Conservation (phyloP, 2,329 filamentous ascomycete species). For the Fusarium multiceps region DNA sequence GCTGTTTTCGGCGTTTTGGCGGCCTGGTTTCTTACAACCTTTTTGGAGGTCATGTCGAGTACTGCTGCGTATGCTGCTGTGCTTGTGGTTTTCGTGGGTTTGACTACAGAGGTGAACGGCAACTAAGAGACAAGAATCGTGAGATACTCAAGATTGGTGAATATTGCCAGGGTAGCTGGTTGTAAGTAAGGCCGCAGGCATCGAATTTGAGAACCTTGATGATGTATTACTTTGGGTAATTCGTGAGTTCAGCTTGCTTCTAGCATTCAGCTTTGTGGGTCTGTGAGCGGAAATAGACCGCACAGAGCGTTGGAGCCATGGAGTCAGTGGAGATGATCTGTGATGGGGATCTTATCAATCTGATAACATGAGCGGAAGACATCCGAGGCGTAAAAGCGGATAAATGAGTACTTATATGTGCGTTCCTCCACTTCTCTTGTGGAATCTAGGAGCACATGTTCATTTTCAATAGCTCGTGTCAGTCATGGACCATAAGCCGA, state of each 20-base stretch:
- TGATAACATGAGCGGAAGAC: background rate
- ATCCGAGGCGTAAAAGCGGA: fast-evolving
- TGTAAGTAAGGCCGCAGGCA: too few relatives aligned
- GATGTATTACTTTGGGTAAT: background rate
- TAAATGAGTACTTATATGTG: too few relatives aligned
- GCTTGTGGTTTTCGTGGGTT: background rate
- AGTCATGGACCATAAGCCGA: too few relatives aligned
- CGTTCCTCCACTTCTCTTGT: too few relatives aligned
- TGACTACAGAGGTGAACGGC: background rate
- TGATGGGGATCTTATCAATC: background rate
- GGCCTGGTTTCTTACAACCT: background rate
- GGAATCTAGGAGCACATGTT: too few relatives aligned
- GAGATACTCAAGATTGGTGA: too few relatives aligned
- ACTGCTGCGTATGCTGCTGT: conserved; percentile 8
- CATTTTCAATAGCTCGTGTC: fast-evolving
- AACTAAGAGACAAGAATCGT: fast-evolving
- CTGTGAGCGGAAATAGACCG: background rate
- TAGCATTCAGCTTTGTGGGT: background rate
- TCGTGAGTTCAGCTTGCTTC: background rate
- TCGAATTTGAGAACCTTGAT: background rate
- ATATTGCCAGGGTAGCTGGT: too few relatives aligned
- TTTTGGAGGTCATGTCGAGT: background rate
- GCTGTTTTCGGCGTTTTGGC: background rate
- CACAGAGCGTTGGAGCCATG: fast-evolving
- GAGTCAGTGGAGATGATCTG: background rate